phyloP scores from a whole-genome alignment of 306 rosid genomes.

The Senna tora region DNA sequence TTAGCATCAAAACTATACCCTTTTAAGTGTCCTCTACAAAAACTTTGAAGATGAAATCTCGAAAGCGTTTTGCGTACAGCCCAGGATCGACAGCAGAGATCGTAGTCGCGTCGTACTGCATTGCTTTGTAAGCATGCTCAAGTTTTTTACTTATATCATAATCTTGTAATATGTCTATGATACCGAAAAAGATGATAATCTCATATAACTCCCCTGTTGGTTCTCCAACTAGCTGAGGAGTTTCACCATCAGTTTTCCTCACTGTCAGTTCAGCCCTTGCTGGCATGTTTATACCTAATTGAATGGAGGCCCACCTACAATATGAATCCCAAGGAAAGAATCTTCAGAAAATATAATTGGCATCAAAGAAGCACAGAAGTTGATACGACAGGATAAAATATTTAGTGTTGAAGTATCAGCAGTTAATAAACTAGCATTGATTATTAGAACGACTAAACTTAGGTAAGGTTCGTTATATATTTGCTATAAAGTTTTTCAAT shows the following conservation, averaged over 20 bases:
- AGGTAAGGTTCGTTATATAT: too few species aligned
- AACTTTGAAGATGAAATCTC: conserved; percentile 90
- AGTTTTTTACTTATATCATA: conserved; percentile 96
- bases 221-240: conserved; percentile 91
- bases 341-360: conserved; percentile 16
- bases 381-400: too few species aligned
- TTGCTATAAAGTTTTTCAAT: too few species aligned
- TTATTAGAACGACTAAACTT: too few species aligned
- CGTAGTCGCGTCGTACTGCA: conserved; percentile 82
- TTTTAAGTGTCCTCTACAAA: conserved; percentile 85
- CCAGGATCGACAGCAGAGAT: conserved; percentile 99
- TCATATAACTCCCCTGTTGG: conserved; percentile 84
- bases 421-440: too few species aligned
- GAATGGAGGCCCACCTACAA: conserved; percentile 64
- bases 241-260: conserved; percentile 61
- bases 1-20: conserved; percentile 41
- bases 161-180: conserved; percentile 95
- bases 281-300: conserved; percentile 86
- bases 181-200: conserved; percentile 73
- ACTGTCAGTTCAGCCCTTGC: conserved; percentile 73
- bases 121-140: conserved; percentile 94
- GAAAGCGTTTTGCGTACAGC: conserved; percentile 88
- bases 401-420: too few species aligned
- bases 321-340: conserved; percentile 1
- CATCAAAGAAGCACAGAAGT: neutral